Evolutionary conservation across 2,329 filamentous ascomycete species (phyloP).

Genomic region (Fusarium fracticaudum): DNA sequence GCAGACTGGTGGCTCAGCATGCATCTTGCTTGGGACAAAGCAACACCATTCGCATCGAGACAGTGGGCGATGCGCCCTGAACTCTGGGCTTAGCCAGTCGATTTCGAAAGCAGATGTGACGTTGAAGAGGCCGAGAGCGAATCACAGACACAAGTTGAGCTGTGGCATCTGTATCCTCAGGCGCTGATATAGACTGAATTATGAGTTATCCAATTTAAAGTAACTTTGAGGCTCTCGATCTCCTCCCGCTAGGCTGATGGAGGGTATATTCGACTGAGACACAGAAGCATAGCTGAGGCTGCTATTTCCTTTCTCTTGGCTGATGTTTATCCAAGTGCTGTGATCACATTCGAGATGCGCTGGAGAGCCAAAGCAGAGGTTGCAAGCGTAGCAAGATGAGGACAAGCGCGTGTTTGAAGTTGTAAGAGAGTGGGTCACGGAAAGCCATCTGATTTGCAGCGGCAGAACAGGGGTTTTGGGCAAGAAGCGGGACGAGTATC

Average conservation of each 20-base stretch:
- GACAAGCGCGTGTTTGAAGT: slow-evolving; percentile 44
- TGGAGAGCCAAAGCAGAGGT: slow-evolving; percentile 21
- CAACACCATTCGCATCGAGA: slow-evolving; percentile 34
- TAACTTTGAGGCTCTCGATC: slow-evolving; percentile 16
- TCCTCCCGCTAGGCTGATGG: slow-evolving; percentile 14
- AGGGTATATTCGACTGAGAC: slow-evolving; percentile 31
- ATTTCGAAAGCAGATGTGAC: slow-evolving; percentile 14
- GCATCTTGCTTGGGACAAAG: slow-evolving; percentile 28
- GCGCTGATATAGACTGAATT: slow-evolving; percentile 28
- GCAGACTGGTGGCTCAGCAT: slow-evolving; percentile 18
- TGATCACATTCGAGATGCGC: slow-evolving; percentile 10
- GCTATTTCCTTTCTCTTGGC: slow-evolving; percentile 12
- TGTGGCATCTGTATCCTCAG: slow-evolving; percentile 13
- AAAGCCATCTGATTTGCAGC: slow-evolving; percentile 38
- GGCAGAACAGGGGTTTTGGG: slow-evolving; percentile 23
- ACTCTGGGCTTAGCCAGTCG: slow-evolving; percentile 13
- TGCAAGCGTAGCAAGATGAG: slow-evolving; percentile 25
- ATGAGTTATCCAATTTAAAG: slow-evolving; percentile 16
- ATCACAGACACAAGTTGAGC: slow-evolving; percentile 17
- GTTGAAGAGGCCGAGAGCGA: slow-evolving; percentile 9
- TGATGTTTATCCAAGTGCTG: slow-evolving; percentile 14
- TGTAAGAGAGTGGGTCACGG: slow-evolving; percentile 29
- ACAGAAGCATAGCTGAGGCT: slow-evolving; percentile 2
- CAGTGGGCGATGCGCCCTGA: slow-evolving; percentile 16
- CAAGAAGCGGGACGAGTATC: slow-evolving; percentile 36